phyloP scores from a whole-genome alignment of 192 early-diverging fungal genomes.

The Entrophospora sp. region DNA sequence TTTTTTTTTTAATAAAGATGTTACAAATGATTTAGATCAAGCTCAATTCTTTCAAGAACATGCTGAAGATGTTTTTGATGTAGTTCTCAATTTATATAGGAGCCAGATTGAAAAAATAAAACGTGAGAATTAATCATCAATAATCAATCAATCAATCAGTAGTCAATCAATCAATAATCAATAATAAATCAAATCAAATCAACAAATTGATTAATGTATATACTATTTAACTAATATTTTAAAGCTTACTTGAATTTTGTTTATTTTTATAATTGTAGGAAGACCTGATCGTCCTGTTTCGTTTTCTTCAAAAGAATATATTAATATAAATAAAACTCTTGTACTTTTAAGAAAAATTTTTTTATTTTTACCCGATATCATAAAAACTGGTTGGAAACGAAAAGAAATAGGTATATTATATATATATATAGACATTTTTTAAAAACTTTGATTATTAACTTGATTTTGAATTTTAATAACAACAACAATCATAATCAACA shows the following conservation, averaged over 20 bases:
- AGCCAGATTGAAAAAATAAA: constrained; percentile 70
- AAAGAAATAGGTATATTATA: constrained; percentile 43
- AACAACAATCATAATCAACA: not conserved
- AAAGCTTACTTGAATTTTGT: constrained; percentile 12
- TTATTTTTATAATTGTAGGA: constrained; percentile 4
- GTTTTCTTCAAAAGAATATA: constrained; percentile 55
- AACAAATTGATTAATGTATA: not conserved
- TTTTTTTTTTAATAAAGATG: constrained; percentile 36
- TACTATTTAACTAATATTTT: too few species aligned
- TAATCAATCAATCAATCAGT: not conserved
- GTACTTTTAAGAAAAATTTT: constrained; percentile 59
- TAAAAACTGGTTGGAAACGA: constrained; percentile 68
- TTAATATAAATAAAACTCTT: constrained; percentile 53
- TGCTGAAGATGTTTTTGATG: constrained; percentile 57
- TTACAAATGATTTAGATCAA: constrained; percentile 59
- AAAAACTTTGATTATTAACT: too few species aligned
- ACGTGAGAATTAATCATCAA: constrained; percentile 33
- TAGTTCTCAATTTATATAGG: constrained; percentile 58
- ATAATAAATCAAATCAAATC: not conserved
- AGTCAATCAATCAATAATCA: not conserved
- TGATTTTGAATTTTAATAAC: not conserved
- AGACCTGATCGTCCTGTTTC: constrained; percentile 48
- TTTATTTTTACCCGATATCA: constrained; percentile 54
- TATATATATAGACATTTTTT: too few species aligned
- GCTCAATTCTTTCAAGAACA: constrained; percentile 71